Base-by-base conservation (phyloP, 2,329 filamentous ascomycete species). In the Scopulariopsis brevicaulis region DNA sequence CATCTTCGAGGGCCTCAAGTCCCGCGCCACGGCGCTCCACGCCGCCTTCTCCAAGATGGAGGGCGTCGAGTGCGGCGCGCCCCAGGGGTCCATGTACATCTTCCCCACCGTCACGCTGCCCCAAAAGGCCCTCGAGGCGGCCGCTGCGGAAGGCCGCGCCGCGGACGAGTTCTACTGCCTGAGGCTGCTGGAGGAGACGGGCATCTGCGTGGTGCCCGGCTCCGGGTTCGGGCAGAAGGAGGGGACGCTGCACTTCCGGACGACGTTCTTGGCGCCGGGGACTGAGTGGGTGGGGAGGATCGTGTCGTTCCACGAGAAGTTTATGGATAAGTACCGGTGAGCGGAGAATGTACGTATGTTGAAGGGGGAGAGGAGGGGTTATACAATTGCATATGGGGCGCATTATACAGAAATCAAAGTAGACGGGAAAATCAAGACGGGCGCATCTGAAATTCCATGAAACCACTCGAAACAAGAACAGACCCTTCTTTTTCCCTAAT, bases 11-110 rank as follows among this genome's bases (percentile, higher is more conserved):
- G 88, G 89, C 55, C 80, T 99, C 59, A 83, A 84, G 68, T 75
- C 88, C 71, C 87, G 94, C 63, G 94, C 94, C 46, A 82, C 78
- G 60, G 92, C 94, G 7, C 80, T 99, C 55, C 94, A 95, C 74
- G 82, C 91, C 66, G 92, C 93, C 32, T 99, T 99, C 74, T 78
- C 84, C 71, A 76, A 90, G 69, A 97, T 99, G 94, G 93, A 97
- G 73, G 94, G 94, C 59, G 93, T 99, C 60, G 83, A 92, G 70
- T 96, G 92, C 74, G 87, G 88, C 66, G 80, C 84, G 64, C 94
- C 94, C 58, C 89, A 96, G 81, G 94, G 94, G 60, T 87, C 89
- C 70, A 99, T 99, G 94, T 99, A 99, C 77, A 87, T 99, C 67
- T 99, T 97, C 83, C 94, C 94, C 25, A 94, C 90, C 65, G 96